Percentiles rank a stretch among this genome's conserved stretches.
phyloP scores from a whole-genome alignment of 495 filamentous ascomycete species.

The Hypoxylon rickii region DNA sequence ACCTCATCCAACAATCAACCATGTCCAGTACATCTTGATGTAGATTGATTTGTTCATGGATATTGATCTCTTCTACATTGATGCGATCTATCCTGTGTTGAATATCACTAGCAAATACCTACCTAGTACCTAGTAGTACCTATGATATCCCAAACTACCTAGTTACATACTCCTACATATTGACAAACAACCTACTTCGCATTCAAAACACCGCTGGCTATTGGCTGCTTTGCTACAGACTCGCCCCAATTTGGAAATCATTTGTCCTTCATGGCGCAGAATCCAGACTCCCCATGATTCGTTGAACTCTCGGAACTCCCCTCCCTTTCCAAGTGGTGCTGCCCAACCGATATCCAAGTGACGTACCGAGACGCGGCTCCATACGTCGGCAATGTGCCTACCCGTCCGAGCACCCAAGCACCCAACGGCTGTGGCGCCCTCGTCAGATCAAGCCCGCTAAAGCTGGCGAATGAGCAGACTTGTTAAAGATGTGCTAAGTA shows the following conservation, averaged over 20 bases:
- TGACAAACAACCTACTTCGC: too few relatives aligned
- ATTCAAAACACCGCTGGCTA: too few relatives aligned
- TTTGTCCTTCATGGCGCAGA: background rate
- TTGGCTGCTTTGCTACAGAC: constrained; percentile 6
- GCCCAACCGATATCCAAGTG: constrained; percentile 21
- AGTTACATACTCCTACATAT: too few relatives aligned
- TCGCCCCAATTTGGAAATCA: constrained; percentile 13
- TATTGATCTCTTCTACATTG: too few relatives aligned
- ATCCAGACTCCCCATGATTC: background rate
- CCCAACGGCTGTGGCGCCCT: constrained; percentile 22
- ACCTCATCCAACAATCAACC: too few relatives aligned
- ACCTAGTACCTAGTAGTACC: too few relatives aligned
- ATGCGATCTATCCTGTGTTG: too few relatives aligned
- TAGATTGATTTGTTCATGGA: too few relatives aligned
- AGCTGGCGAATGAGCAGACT: constrained; percentile 9
- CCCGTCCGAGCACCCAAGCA: constrained; percentile 22
- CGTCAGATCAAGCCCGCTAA: constrained; percentile 17
- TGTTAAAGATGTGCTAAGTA: constrained; percentile 16
- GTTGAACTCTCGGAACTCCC: background rate
- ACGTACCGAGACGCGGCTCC: constrained; percentile 13
- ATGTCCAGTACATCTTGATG: too few relatives aligned
- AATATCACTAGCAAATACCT: too few relatives aligned
- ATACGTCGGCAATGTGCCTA: constrained; percentile 24
- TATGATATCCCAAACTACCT: too few relatives aligned
- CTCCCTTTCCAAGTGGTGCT: too few relatives aligned